Evolutionary conservation across 139 green algal genomes (phyloP), one percentile per base, ranked within the genome.

Genomic region (Tetraselmis chui): DNA sequence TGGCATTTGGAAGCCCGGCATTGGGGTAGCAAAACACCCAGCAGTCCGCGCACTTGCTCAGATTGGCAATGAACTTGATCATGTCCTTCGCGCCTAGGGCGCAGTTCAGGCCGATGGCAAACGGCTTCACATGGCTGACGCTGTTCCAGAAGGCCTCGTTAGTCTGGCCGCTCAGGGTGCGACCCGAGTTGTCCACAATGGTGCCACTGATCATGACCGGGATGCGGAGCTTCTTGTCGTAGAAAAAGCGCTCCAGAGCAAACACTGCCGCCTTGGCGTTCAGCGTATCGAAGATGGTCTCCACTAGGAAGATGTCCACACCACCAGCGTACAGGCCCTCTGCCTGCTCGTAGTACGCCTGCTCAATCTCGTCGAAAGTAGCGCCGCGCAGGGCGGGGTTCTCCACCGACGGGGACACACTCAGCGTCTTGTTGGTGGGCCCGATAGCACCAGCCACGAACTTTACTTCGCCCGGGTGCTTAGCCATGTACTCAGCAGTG

Each of bases 121-220:
- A 88, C 29, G 96, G 96, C 85, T 95, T 95, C 81, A 93, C 90
- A 76, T 99, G 96, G 78, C 77, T 87, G 31, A 98, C 84, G 84
- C 90, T 96, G 92, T 97, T 96, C 96, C 95, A 98, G 90, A 99
- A 99, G 0, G 96, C 96, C 92, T 99, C 96, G 85, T 98, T 98
- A 83, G 96, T 98, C 92, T 99, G 96, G 5, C 96, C 96, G 76
- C 89, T 95, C 32, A 76, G 27, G 45, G 75, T 45, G 75, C 83
- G 28, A 30, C 83, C 83, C 25, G 76, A 82, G 59, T 86, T 86
- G 76, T 87, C 84, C 31, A 94, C 90, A 76, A 99, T 99, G 79
- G 96, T 99, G 85, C 96, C 96, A 85, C 90, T 96, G 84, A 98
- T 90, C 82, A 99, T 95, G 31, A 99, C 93, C 0, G 96, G 96